phyloP scores from a whole-genome alignment of 106 monocot genomes.

The Dendrobium officinale region DNA sequence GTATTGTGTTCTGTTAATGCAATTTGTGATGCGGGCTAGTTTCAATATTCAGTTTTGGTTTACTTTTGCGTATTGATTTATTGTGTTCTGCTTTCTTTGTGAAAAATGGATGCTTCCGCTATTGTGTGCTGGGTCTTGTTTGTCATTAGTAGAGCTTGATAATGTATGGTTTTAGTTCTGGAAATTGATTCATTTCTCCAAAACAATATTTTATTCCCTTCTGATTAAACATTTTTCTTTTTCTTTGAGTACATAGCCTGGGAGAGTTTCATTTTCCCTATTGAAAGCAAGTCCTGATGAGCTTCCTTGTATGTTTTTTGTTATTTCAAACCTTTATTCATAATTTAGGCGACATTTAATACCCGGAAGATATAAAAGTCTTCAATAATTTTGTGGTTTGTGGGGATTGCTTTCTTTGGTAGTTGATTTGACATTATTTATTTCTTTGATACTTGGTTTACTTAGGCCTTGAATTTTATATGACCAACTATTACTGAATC shows the following conservation, averaged over 20 bases:
- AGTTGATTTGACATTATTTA: not conserved
- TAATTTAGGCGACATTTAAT: not conserved
- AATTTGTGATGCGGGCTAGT: not conserved
- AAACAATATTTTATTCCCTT: no score
- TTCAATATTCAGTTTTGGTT: not conserved
- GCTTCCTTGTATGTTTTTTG: not conserved
- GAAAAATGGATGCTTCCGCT: not conserved
- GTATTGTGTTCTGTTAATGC: no score
- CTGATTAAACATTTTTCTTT: no score
- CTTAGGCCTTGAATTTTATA: not conserved
- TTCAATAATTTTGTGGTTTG: no score
- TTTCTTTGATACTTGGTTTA: constrained; percentile 1
- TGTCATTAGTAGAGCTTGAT: not conserved
- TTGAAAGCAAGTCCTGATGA: no score
- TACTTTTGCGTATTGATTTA: not conserved
- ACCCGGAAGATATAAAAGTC: not conserved
- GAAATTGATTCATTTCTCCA: not conserved
- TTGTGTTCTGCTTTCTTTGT: not conserved
- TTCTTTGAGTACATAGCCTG: no score
- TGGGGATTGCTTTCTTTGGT: no score
- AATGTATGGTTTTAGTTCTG: not conserved
- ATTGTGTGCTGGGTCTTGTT: not conserved
- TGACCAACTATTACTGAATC: not conserved
- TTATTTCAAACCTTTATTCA: not conserved
- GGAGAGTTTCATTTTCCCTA: no score